These are phyloP conservation scores for Bombardia bombarda DNA, from an alignment of 495 filamentous ascomycete genomes.

Conservation along the genomic window DNA sequence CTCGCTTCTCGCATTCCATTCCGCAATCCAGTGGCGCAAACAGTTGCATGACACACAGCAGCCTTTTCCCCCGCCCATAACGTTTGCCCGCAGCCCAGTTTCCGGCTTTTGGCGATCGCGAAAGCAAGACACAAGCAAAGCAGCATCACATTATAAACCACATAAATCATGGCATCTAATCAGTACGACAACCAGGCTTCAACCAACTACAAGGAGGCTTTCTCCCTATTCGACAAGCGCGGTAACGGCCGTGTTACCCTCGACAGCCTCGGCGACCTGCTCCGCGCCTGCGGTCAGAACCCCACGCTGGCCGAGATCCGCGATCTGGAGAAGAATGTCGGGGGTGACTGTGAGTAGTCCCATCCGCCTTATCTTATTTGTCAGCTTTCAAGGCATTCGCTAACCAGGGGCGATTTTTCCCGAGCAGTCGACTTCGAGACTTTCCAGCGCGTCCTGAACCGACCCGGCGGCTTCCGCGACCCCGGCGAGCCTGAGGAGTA, in stretches of 20 bases:
- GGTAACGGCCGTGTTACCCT: conserved; percentile 82
- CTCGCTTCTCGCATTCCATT: no score
- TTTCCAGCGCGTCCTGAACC: conserved; percentile 91
- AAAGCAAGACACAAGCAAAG: neutral
- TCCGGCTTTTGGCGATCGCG: neutral
- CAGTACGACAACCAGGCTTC: conserved; percentile 63
- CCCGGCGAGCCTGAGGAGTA: conserved; percentile 97
- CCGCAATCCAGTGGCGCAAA: no score
- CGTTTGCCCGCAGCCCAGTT: no score
- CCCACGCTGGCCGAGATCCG: conserved; percentile 86
- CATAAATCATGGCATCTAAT: conserved; percentile 38
- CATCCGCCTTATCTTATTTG: no score
- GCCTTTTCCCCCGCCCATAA: no score
- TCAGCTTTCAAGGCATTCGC: no score
- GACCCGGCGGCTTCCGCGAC: conserved; percentile 95
- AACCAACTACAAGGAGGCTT: conserved; percentile 99
- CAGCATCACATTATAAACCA: neutral
- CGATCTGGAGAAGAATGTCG: conserved; percentile 80
- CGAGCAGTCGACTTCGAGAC: conserved; percentile 91
- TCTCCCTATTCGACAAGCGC: conserved; percentile 98
- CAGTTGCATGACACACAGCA: no score
- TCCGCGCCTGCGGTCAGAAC: conserved; percentile 96
- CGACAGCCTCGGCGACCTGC: conserved; percentile 82
- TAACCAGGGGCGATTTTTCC: no score
- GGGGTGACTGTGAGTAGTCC: conserved; percentile 88